Evolutionary conservation across 169 alveolate species (phyloP).

Genomic region (Toxoplasma gondii): DNA sequence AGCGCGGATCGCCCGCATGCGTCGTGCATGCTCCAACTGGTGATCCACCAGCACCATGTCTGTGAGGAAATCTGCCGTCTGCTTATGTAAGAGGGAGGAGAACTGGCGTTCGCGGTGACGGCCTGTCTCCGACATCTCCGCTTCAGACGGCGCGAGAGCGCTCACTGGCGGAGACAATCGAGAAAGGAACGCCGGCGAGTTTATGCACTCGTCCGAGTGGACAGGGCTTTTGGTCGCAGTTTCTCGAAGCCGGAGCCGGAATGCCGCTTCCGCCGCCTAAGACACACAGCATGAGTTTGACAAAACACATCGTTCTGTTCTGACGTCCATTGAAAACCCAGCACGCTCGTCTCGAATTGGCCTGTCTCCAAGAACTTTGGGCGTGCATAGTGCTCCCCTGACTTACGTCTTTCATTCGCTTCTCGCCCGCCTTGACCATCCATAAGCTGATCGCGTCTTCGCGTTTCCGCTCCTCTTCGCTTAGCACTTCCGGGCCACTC

Average conservation of each 20-base stretch:
- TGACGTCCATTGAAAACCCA: too few species aligned
- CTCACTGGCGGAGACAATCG: background rate
- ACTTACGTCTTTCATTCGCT: background rate
- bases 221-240: background rate
- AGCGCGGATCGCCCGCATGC: background rate
- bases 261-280: slow-evolving; percentile 19
- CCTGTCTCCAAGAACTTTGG: too few species aligned
- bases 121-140: background rate
- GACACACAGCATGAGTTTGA: background rate
- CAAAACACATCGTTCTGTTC: too few species aligned
- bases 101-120: background rate
- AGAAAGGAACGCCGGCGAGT: slow-evolving; percentile 11
- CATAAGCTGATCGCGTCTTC: background rate
- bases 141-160: background rate
- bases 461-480: background rate
- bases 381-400: background rate
- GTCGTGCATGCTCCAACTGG: background rate
- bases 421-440: background rate
- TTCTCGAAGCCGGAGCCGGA: slow-evolving; percentile 17
- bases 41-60: background rate
- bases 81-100: background rate
- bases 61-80: background rate
- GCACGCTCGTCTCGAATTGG: too few species aligned
- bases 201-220: background rate
- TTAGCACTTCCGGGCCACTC: background rate